Evolutionary conservation across 495 filamentous ascomycete species (phyloP).

Genomic region (Neurospora sp.): DNA sequence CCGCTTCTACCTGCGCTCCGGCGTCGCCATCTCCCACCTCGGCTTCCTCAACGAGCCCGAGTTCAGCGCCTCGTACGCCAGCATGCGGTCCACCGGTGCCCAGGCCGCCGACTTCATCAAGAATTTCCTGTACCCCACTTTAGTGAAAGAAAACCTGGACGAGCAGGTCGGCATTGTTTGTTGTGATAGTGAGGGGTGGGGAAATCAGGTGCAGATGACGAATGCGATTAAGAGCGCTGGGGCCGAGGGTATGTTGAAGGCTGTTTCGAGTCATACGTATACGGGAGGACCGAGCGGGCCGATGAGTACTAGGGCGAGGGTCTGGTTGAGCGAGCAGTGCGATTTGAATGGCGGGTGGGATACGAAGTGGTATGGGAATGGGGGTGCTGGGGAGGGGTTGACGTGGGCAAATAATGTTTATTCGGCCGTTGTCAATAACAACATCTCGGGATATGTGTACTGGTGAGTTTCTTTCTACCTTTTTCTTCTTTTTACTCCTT

Average conservation of each 20-base stretch:
- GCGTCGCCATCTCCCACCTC: constrained; percentile 40
- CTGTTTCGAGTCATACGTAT: constrained; percentile 31
- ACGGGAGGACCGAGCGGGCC: constrained; percentile 22
- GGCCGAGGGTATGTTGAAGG: constrained; percentile 22
- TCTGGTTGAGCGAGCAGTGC: constrained; percentile 34
- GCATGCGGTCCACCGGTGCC: constrained; percentile 25
- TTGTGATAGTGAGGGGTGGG: constrained; percentile 33
- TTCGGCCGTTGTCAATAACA: constrained; percentile 31
- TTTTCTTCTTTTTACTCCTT: not conserved
- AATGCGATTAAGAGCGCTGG: constrained; percentile 24
- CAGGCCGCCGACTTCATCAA: constrained; percentile 36
- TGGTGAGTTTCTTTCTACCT: constrained; percentile 17
- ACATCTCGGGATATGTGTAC: constrained; percentile 41
- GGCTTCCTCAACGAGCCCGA: constrained; percentile 39
- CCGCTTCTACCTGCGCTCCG: constrained; percentile 39
- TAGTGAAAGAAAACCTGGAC: constrained; percentile 19
- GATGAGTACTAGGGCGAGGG: constrained; percentile 24
- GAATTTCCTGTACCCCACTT: constrained; percentile 20
- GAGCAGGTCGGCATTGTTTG: constrained; percentile 27
- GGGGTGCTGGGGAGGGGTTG: constrained; percentile 42
- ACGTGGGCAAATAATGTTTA: constrained; percentile 50
- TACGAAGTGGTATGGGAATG: constrained; percentile 37
- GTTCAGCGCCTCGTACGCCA: constrained; percentile 29
- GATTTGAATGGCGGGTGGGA: constrained; percentile 38
- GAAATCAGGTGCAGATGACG: constrained; percentile 30